Base-by-base conservation (phyloP, 345 rosid genomes). In the Brassica carinata region DNA sequence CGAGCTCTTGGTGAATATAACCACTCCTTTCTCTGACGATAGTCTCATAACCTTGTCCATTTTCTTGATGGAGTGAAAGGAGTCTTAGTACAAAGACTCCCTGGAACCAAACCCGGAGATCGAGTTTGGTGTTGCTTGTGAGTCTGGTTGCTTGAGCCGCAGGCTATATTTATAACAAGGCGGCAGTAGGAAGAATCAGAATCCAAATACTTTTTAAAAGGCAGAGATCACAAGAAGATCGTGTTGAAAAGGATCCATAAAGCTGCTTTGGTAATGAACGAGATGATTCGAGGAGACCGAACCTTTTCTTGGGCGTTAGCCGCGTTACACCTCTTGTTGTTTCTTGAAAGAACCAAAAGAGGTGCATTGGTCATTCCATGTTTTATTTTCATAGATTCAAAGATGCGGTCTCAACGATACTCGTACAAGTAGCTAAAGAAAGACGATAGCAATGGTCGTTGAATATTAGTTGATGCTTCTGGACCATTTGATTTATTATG, bases 1-100 rank as follows among this genome's bases (percentile, higher is more conserved):
- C 2, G 97, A 89, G 87, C 92, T 87, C 88, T 90, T 90, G 88
- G 84, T 89, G 88, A 92, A 90, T 75, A 92, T 87, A 77, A 90
- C 90, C 14, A 92, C 88, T 59, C 94, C 94, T 67, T 83, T 88
- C 64, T 90, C 93, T 0, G 94, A 83, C 0, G 84, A 83, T 80
- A 85, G 82, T 57, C 91, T 85, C 81, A 45, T 84, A 82, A 92
- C 90, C 84, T 87, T 90, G 23, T 55, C 61, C 61, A 55, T 53
- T 11, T 53, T 6, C 19, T 17, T 17, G 23, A 15, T 48, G 55
- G 55, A 13, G 14, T 14, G 17, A 55, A 55, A 55, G 23, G 61
- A 55, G 61, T 2, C 61, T 55, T 15, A 15, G 55, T 3, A 17
- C 61, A 55, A 55, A 14, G 9, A 55, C 23, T 55, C 7, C 59